phyloP scores from a whole-genome alignment of 768 basidiomycete species.

The Mycena polygramma region DNA sequence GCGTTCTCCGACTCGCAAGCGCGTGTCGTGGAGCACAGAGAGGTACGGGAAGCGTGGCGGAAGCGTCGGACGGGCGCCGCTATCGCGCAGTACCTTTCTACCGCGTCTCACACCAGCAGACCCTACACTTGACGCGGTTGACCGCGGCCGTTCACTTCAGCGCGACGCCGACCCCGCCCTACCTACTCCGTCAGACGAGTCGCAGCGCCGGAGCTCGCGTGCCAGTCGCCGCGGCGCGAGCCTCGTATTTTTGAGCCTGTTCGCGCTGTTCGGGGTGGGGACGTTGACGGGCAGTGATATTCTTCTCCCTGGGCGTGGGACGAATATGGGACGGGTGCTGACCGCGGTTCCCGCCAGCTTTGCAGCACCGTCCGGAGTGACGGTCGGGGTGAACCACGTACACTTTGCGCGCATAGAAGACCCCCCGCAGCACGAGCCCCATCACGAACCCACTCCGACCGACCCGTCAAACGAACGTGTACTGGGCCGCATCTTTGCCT shows the following conservation, averaged over 20 bases:
- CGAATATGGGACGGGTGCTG: constrained; percentile 65
- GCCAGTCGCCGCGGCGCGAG: constrained; percentile 79
- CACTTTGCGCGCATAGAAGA: constrained; percentile 24
- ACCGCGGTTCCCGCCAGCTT: constrained; percentile 36
- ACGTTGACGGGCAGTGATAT: constrained; percentile 53
- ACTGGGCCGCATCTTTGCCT: constrained; percentile 92
- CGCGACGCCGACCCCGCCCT: constrained; percentile 50
- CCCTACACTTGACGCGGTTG: constrained; percentile 46
- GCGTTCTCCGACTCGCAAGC: constrained; percentile 59
- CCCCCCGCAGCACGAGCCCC: constrained; percentile 41
- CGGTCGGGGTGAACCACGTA: constrained; percentile 15
- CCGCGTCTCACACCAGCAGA: constrained; percentile 53
- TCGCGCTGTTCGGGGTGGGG: constrained; percentile 80
- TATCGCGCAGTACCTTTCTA: constrained; percentile 49
- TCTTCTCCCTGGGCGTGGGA: constrained; percentile 39
- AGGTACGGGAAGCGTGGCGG: constrained; percentile 57
- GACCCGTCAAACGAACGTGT: constrained; percentile 62
- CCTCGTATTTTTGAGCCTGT: constrained; percentile 86
- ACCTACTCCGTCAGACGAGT: constrained; percentile 36
- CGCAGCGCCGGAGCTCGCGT: constrained; percentile 63
- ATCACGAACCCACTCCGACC: constrained; percentile 37
- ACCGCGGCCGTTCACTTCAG: constrained; percentile 61
- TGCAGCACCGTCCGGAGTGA: constrained; percentile 22
- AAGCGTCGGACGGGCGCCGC: constrained; percentile 57
- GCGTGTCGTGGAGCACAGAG: constrained; percentile 79